phyloP scores from a whole-genome alignment of 768 basidiomycete genomes.

The Harrya chromipes region DNA sequence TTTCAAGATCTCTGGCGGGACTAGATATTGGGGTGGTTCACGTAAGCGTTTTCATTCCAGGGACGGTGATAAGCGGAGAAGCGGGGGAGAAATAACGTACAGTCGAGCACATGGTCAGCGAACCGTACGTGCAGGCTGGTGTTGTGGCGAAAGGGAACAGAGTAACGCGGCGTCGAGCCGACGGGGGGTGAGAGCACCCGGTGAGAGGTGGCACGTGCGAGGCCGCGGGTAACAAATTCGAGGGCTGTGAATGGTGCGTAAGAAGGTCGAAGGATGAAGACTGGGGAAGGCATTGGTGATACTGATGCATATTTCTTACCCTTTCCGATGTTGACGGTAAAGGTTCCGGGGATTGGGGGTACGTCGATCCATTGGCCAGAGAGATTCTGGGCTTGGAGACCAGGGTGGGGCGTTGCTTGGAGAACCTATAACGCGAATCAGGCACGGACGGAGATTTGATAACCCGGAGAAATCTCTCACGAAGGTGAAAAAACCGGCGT shows the following conservation, averaged over 20 bases:
- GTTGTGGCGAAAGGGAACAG: constrained; percentile 84
- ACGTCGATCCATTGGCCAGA: constrained; percentile 81
- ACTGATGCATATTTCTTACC: too few species aligned
- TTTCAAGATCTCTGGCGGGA: constrained; percentile 62
- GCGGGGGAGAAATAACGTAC: constrained; percentile 34
- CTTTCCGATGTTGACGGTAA: constrained; percentile 84
- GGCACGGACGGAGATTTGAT: background rate
- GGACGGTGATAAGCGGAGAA: background rate
- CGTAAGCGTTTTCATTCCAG: too few species aligned
- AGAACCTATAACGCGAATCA: constrained; percentile 48
- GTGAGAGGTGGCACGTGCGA: constrained; percentile 79
- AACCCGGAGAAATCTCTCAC: constrained; percentile 32
- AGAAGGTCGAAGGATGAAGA: too few species aligned
- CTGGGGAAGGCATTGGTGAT: background rate
- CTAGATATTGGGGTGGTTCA: constrained; percentile 30
- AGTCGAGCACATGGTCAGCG: constrained; percentile 39
- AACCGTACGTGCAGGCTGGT: constrained; percentile 58
- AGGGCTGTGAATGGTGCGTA: constrained; percentile 44
- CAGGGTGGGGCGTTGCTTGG: constrained; percentile 76
- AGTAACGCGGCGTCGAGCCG: constrained; percentile 64
- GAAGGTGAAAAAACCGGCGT: constrained; percentile 79
- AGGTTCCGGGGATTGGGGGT: constrained; percentile 73
- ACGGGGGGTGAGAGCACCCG: constrained; percentile 66
- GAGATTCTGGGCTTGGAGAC: constrained; percentile 81
- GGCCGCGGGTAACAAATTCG: constrained; percentile 71